Conservation (phyloP, 257 asterid species). For the Coffea canephora region DNA sequence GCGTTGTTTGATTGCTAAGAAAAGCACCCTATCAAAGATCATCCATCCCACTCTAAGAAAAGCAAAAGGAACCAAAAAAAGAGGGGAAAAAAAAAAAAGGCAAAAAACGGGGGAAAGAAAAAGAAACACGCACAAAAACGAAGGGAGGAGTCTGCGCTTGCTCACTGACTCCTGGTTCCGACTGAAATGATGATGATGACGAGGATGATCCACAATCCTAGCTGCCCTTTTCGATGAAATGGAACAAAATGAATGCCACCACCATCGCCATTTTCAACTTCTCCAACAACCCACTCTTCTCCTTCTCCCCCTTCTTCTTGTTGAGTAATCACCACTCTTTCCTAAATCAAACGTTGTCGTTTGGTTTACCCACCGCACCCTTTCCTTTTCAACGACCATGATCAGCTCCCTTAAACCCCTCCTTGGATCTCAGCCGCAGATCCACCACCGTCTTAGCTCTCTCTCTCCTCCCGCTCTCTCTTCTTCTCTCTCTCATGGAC, state of each 20-base stretch:
- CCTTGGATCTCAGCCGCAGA: constrained; percentile 44
- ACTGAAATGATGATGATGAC: not conserved
- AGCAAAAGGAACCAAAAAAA: not conserved
- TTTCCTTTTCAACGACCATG: constrained; percentile 45
- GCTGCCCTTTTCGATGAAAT: constrained; percentile 14
- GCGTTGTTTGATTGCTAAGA: constrained; percentile 13
- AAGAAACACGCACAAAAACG: constrained; percentile 10
- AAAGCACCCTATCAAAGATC: not conserved
- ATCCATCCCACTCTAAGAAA: not conserved
- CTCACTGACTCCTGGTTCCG: not conserved
- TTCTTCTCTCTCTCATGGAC: constrained; percentile 52
- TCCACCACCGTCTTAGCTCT: constrained; percentile 26
- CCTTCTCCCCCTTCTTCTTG: constrained; percentile 4
- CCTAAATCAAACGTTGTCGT: constrained; percentile 40
- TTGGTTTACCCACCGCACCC: constrained; percentile 15
- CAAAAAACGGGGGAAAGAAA: too few relatives aligned
- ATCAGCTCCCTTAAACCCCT: constrained; percentile 47
- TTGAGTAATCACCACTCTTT: constrained; percentile 21
- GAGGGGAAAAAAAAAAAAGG: too few relatives aligned
- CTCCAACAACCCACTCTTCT: not conserved
- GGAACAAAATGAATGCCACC: constrained; percentile 4
- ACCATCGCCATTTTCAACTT: constrained; percentile 12
- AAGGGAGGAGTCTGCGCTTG: not conserved
- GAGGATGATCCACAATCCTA: not conserved
- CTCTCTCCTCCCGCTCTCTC: constrained; percentile 1